Evolutionary conservation across 2,329 filamentous ascomycete genomes (phyloP).

Genomic region (Nakataea oryzae): DNA sequence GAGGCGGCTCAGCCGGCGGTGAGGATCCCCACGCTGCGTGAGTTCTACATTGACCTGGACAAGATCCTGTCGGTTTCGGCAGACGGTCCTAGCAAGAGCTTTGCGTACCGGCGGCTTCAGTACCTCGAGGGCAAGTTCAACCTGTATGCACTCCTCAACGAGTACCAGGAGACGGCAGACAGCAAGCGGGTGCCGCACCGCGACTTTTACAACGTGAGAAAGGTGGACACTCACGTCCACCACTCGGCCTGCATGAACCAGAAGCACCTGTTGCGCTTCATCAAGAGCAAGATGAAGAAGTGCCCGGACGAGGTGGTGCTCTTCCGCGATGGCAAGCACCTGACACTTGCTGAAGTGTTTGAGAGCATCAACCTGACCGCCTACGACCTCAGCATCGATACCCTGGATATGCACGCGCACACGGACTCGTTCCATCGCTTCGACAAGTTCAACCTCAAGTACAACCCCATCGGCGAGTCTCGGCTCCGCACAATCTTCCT

Average conservation of each 20-base stretch:
- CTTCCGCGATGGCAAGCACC: slow-evolving; percentile 80
- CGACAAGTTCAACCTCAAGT: slow-evolving; percentile 99
- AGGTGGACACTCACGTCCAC: slow-evolving; percentile 97
- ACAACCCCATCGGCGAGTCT: slow-evolving; percentile 94
- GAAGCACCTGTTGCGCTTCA: slow-evolving; percentile 94
- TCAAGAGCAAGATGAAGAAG: slow-evolving; percentile 99
- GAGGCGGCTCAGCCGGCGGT: slow-evolving; percentile 61
- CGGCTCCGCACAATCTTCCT: slow-evolving; percentile 90
- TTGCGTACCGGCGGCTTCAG: slow-evolving; percentile 86
- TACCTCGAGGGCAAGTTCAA: slow-evolving; percentile 98
- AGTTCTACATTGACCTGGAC: slow-evolving; percentile 94
- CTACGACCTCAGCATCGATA: slow-evolving; percentile 96
- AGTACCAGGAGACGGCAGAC: slow-evolving; percentile 96
- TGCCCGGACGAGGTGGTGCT: slow-evolving; percentile 89
- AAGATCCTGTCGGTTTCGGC: slow-evolving; percentile 80
- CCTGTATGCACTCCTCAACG: slow-evolving; percentile 83
- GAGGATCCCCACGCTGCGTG: slow-evolving; percentile 79
- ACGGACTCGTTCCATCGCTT: slow-evolving; percentile 98
- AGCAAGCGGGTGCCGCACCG: slow-evolving; percentile 95
- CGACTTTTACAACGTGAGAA: slow-evolving; percentile 98
- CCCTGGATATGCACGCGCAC: slow-evolving; percentile 97
- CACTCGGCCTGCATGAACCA: slow-evolving; percentile 99
- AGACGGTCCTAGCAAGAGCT: slow-evolving; percentile 92
- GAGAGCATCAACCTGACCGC: slow-evolving; percentile 95
- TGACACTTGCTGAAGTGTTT: slow-evolving; percentile 89